Evolutionary conservation across 2,329 filamentous ascomycete genomes (phyloP), one percentile per base, ranked within the genome.

Genomic region (Magnaporthales sp.): DNA sequence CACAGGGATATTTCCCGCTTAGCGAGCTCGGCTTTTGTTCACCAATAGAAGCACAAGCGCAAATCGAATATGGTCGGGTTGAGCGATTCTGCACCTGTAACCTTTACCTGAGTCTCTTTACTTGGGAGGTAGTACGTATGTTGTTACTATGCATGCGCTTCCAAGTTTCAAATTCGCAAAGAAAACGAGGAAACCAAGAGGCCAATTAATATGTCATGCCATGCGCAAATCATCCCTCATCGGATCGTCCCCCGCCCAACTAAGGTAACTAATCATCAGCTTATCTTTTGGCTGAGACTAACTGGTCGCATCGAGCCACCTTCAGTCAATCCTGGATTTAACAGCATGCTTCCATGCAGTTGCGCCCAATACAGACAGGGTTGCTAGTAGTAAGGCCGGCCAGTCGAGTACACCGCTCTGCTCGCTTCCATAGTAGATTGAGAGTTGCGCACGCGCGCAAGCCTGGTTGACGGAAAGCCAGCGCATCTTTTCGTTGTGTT

Each of bases 141-240:
- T 51, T 46, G 66, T 63, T 46, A 54, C 32, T 26, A 27, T 27
- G 66, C 62, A 46, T 68, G 67, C 67, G 67, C 63, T 51, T 64
- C 63, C 60, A 22, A 64, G 68, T 68, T 68, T 68, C 67, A 64
- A 58, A 65, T 64, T 64, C 32, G 38, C 32, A 38, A 29, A 56
- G n/a, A 31, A 63, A n/a, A 60, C 38, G 38, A 46, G 38, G 38
- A 46, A n/a, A n/a, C 38, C 38, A 13, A 46, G 15, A 64, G 15
- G 32, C n/a, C 13, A 31, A 26, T 60, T 29, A 27, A 26, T 26
- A 24, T 58, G 54, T 58, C 22, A 22, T 58, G 54, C 54, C 54
- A 58, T 58, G 54, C 22, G 54, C 54, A 58, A 38, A 46, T 46
- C 38, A 38, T 46, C 15, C 38, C 38, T 46, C 38, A 58, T 58